These are phyloP conservation scores for Saccharum spontaneum DNA, from an alignment of 176 grass and related monocot species.

Conservation along the genomic window DNA sequence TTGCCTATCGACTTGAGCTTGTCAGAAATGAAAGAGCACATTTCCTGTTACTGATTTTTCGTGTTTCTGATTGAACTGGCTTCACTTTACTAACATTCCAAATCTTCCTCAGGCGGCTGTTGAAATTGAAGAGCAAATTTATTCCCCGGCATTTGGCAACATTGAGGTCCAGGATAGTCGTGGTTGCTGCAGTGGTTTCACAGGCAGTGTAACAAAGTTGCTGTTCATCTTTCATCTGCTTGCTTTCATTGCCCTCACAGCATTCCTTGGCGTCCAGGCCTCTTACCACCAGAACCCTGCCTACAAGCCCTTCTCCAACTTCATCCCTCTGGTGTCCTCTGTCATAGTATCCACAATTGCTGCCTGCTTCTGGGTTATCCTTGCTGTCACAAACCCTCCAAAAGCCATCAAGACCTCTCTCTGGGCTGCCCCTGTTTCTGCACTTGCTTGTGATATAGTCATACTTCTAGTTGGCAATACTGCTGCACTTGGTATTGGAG, in stretches of 20 bases:
- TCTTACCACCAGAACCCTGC: constrained; percentile 50
- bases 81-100: constrained; percentile 19
- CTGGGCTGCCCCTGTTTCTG: constrained; percentile 64
- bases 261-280: constrained; percentile 60
- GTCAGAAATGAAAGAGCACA: not conserved
- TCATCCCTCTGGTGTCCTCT: constrained; percentile 47
- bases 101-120: constrained; percentile 40
- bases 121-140: constrained; percentile 51
- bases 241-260: constrained; percentile 57
- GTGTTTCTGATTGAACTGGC: not conserved
- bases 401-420: constrained; percentile 76
- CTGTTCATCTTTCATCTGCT: constrained; percentile 72
- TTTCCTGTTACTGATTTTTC: not conserved
- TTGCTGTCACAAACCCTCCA: constrained; percentile 44
- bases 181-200: constrained; percentile 62
- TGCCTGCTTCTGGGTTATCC: constrained; percentile 54
- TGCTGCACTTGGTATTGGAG: constrained; percentile 58
- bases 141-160: constrained; percentile 46
- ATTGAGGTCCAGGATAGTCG: constrained; percentile 39
- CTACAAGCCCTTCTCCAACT: constrained; percentile 67
- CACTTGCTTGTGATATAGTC: constrained; percentile 55
- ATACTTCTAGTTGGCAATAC: constrained; percentile 60
- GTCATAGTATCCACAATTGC: constrained; percentile 52
- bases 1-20: not conserved
- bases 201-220: constrained; percentile 44